Evolutionary conservation across 2,329 filamentous ascomycete species (phyloP).

Genomic region (Exophiala oligosperma): DNA sequence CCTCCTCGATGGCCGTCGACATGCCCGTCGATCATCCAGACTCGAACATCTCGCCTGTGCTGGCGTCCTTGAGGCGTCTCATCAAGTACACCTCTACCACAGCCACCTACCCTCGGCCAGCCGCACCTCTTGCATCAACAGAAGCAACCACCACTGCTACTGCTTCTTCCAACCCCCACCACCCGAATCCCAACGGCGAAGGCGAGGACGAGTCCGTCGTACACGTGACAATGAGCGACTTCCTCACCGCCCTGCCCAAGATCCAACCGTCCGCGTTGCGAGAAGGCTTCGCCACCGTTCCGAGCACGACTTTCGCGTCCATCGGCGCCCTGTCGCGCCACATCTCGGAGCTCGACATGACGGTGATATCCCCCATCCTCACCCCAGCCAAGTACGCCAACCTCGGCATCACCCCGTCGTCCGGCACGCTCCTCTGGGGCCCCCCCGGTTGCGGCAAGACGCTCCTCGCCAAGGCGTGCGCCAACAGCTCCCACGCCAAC

Average conservation of each 20-base stretch:
- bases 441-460: slow-evolving; percentile 97
- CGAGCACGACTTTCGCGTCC: slow-evolving; percentile 88
- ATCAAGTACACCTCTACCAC: slow-evolving; percentile 17
- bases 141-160: background rate
- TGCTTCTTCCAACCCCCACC: background rate
- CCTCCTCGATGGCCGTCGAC: slow-evolving; percentile 56
- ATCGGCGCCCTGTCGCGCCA: slow-evolving; percentile 82
- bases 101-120: background rate
- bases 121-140: background rate
- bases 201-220: slow-evolving; percentile 40
- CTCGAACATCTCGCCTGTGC: slow-evolving; percentile 28
- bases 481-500: slow-evolving; percentile 92
- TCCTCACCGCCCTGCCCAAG: slow-evolving; percentile 70
- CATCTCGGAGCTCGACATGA: slow-evolving; percentile 76
- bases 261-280: slow-evolving; percentile 81
- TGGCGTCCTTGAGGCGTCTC: slow-evolving; percentile 16
- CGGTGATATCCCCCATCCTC: slow-evolving; percentile 87
- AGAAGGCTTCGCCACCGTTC: slow-evolving; percentile 93
- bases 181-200: background rate
- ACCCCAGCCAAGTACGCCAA: slow-evolving; percentile 73
- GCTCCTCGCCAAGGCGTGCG: slow-evolving; percentile 90
- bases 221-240: slow-evolving; percentile 65
- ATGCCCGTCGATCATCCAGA: slow-evolving; percentile 16
- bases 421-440: slow-evolving; percentile 92
- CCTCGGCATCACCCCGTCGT: slow-evolving; percentile 77